phyloP scores from a whole-genome alignment of 345 rosid genomes.

The Eucalyptus erythrocorys region DNA sequence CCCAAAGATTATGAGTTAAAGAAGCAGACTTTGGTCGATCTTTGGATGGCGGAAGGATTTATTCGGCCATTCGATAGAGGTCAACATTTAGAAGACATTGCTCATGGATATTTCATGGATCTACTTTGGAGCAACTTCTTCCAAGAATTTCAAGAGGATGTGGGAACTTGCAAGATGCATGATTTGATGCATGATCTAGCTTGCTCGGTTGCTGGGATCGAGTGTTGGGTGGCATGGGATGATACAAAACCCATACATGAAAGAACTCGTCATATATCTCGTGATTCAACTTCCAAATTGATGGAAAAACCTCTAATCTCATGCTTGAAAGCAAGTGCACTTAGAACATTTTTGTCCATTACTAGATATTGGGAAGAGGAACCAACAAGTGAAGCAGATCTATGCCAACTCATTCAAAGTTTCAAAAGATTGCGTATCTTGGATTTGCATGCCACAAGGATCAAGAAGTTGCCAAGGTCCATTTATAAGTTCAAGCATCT shows the following conservation, averaged over 20 bases:
- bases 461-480: neutral
- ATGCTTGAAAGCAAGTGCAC: neutral
- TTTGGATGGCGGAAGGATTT: slow-evolving; percentile 15
- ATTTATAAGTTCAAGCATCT: neutral
- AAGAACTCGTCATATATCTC: slow-evolving; percentile 2
- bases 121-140: slow-evolving; percentile 8
- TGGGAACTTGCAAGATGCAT: slow-evolving; percentile 7
- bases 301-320: neutral
- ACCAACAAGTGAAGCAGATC: neutral
- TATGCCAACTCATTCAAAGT: neutral
- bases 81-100: neutral
- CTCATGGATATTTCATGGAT: slow-evolving; percentile 2
- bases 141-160: neutral
- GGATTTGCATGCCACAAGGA: accelerated
- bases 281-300: neutral
- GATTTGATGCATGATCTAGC: slow-evolving; percentile 23
- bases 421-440: neutral
- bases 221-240: neutral
- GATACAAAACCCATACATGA: neutral
- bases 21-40: neutral
- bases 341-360: accelerated
- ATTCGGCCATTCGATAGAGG: neutral
- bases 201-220: neutral
- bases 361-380: accelerated
- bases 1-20: slow-evolving; percentile 5